phyloP scores from a whole-genome alignment of 176 grass and related monocot genomes.

The Miscanthus lutarioriparius region DNA sequence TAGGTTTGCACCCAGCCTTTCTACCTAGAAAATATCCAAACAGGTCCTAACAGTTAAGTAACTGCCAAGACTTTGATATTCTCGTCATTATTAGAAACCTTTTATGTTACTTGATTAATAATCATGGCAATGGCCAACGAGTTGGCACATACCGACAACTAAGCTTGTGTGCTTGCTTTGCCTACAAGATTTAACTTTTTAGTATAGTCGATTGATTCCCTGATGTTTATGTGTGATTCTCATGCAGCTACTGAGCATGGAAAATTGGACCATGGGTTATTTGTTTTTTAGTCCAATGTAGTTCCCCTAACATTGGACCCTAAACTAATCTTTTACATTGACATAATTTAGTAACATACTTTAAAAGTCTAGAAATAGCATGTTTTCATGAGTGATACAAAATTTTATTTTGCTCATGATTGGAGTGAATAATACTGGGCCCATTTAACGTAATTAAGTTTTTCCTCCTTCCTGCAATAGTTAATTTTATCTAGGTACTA shows the following conservation, averaged over 20 bases:
- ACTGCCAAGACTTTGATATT: not conserved
- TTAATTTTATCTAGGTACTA: not conserved
- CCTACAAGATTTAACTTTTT: not conserved
- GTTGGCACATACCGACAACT: not conserved
- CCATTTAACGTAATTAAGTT: not conserved
- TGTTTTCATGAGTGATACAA: not conserved
- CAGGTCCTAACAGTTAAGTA: not conserved
- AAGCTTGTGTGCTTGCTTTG: not conserved
- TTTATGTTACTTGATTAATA: not conserved
- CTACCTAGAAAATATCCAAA: not conserved
- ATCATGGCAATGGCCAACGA: not conserved
- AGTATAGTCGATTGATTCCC: not conserved
- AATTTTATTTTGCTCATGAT: not conserved
- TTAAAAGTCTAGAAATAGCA: slow-evolving; percentile 4
- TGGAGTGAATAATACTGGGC: not conserved
- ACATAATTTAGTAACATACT: not conserved
- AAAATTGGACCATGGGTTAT: not conserved
- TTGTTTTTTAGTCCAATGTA: not conserved
- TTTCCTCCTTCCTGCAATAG: not conserved
- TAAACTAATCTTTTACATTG: not conserved
- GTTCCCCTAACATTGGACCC: not conserved
- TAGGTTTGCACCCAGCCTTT: not conserved
- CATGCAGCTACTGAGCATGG: not conserved
- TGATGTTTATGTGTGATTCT: not conserved
- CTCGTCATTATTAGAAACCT: not conserved